Evolutionary conservation across 345 rosid genomes (phyloP).

Genomic region (Salix arbutifolia): DNA sequence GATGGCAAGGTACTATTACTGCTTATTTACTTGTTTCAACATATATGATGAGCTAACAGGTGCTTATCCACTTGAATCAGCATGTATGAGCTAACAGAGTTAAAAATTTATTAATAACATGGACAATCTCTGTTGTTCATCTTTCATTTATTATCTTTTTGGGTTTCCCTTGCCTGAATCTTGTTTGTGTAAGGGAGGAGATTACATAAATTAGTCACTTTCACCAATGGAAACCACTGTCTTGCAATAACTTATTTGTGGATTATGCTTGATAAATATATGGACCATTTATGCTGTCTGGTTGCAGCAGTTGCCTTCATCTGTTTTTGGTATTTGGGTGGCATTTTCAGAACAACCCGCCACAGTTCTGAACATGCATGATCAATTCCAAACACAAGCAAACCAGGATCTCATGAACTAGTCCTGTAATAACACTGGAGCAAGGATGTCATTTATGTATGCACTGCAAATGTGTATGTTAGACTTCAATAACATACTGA

Average conservation of each 20-base stretch:
- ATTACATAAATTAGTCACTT: too few relatives aligned
- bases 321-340: too few relatives aligned
- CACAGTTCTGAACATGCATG: too few relatives aligned
- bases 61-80: constrained; percentile 4
- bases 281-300: too few relatives aligned
- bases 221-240: too few relatives aligned
- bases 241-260: too few relatives aligned
- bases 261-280: too few relatives aligned
- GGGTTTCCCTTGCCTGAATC: background rate
- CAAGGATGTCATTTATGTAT: background rate
- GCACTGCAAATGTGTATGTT: background rate
- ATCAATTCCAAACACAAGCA: too few relatives aligned
- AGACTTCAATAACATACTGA: background rate
- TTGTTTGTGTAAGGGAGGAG: background rate
- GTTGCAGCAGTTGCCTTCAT: too few relatives aligned
- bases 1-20: constrained; percentile 80
- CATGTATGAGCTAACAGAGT: background rate
- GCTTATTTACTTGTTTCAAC: constrained; percentile 7
- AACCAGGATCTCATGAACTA: background rate
- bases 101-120: background rate
- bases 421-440: background rate
- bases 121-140: background rate
- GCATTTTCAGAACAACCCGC: too few relatives aligned
- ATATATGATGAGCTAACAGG: background rate
- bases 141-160: background rate